Conservation (phyloP, 2,329 filamentous ascomycete species). For the Hypoxylon sp. region DNA sequence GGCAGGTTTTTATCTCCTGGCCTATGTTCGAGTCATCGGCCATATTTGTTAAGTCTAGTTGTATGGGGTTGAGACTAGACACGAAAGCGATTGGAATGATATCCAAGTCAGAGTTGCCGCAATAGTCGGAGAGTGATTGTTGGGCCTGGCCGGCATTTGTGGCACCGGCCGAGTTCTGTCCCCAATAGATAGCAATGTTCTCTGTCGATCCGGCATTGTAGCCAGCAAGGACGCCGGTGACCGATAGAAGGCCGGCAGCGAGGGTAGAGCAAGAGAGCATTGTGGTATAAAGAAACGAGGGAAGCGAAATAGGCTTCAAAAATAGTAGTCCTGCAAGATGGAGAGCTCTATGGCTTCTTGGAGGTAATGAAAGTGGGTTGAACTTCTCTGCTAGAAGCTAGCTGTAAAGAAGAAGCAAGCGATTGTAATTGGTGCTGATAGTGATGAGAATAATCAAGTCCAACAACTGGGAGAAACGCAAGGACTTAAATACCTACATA, state of each 20-base stretch:
- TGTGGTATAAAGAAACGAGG: not conserved
- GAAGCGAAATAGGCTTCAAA: not conserved
- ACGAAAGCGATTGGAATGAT: conserved; percentile 71
- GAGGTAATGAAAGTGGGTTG: not conserved
- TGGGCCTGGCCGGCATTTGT: conserved; percentile 52
- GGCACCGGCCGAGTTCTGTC: conserved; percentile 66
- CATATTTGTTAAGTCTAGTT: conserved; percentile 71
- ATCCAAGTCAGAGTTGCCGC: conserved; percentile 57
- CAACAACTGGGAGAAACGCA: not conserved
- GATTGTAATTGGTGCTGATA: conserved; percentile 3
- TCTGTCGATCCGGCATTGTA: conserved; percentile 54
- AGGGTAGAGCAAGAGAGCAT: conserved; percentile 13
- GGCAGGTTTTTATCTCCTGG: conserved; percentile 63
- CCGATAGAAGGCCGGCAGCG: conserved; percentile 14
- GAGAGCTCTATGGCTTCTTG: not conserved
- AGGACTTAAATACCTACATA: conserved; percentile 21
- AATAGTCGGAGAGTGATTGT: conserved; percentile 64
- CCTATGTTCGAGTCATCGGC: conserved; percentile 55
- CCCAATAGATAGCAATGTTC: conserved; percentile 55
- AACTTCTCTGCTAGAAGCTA: not conserved
- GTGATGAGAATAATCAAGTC: not conserved
- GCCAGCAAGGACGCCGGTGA: conserved; percentile 45
- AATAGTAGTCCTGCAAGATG: not conserved
- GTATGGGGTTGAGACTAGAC: conserved; percentile 59
- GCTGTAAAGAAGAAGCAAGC: conserved; percentile 5